Conservation (phyloP, 1,139 yeast species). For the Suhomyces maxii region DNA sequence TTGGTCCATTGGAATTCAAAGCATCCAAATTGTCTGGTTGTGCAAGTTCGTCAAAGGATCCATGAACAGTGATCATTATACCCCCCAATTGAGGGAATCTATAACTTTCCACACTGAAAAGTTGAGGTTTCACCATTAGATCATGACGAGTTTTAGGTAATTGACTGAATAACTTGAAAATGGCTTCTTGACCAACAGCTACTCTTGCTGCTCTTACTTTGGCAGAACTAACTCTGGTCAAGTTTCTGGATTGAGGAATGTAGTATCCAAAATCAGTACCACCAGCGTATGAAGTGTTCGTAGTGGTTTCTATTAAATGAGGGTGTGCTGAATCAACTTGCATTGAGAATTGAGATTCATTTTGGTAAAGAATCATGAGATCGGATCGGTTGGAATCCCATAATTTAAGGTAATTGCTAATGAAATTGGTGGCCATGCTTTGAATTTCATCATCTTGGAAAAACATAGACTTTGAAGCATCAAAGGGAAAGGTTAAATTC, state of each 20-base stretch:
- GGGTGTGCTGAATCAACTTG: slow-evolving; percentile 55
- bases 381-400: slow-evolving; percentile 83
- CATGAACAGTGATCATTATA: slow-evolving; percentile 76
- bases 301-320: slow-evolving; percentile 38
- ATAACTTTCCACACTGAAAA: slow-evolving; percentile 79
- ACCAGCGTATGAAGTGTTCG: slow-evolving; percentile 32
- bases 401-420: slow-evolving; percentile 68
- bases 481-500: slow-evolving; percentile 60
- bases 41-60: slow-evolving; percentile 70
- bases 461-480: slow-evolving; percentile 49
- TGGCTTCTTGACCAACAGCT: slow-evolving; percentile 69
- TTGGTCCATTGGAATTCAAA: slow-evolving; percentile 18
- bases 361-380: slow-evolving; percentile 71
- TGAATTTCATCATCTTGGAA: slow-evolving; percentile 81
- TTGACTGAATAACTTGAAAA: slow-evolving; percentile 58
- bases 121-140: slow-evolving; percentile 57
- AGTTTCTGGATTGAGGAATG: slow-evolving; percentile 71
- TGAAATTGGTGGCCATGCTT: slow-evolving; percentile 68
- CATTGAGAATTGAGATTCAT: slow-evolving; percentile 81
- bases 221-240: slow-evolving; percentile 64
- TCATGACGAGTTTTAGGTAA: slow-evolving; percentile 79
- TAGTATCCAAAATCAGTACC: slow-evolving; percentile 64
- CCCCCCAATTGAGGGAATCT: slow-evolving; percentile 73
- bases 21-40: slow-evolving; percentile 45
- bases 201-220: slow-evolving; percentile 58